Conservation (phyloP, 805 yeast species). For the Cephaloascus fragrans region DNA sequence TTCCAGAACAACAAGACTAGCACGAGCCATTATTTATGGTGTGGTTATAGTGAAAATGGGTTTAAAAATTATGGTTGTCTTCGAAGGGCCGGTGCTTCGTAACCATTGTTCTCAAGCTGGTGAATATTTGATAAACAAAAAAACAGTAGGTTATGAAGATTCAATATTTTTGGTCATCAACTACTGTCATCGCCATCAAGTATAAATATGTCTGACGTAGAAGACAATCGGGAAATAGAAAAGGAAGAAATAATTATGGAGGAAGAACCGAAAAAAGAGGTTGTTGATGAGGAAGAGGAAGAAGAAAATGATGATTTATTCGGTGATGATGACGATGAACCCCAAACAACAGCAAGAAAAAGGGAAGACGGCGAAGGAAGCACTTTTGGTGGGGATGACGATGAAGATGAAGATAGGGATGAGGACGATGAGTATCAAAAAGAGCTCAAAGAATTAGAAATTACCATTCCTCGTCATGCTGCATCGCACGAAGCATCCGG, state of each 20-base stretch:
- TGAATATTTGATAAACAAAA: not conserved
- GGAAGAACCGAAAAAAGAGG: not conserved
- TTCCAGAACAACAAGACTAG: too few species aligned
- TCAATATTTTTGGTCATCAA: not conserved
- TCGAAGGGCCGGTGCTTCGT: too few species aligned
- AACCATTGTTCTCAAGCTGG: slow-evolving; percentile 1
- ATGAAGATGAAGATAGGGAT: slow-evolving; percentile 19
- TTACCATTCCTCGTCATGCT: slow-evolving; percentile 42
- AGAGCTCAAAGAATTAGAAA: slow-evolving; percentile 26
- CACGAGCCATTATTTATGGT: too few species aligned
- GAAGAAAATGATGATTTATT: slow-evolving; percentile 31
- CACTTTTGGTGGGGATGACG: slow-evolving; percentile 9
- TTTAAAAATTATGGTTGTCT: too few species aligned
- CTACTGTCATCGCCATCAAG: slow-evolving; percentile 11
- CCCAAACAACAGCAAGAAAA: slow-evolving; percentile 11
- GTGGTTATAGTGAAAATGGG: too few species aligned
- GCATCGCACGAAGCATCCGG: slow-evolving; percentile 22
- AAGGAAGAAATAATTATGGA: not conserved
- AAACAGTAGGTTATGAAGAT: not conserved
- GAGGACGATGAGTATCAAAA: slow-evolving; percentile 23
- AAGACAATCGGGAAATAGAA: too few species aligned
- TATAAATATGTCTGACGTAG: slow-evolving; percentile 7
- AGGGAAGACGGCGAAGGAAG: slow-evolving; percentile 6
- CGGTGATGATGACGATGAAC: slow-evolving; percentile 22
- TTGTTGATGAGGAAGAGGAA: slow-evolving; percentile 1